Evolutionary conservation across 192 early-diverging fungal genomes (phyloP).

Genomic region (Gaertneriomyces sp.): DNA sequence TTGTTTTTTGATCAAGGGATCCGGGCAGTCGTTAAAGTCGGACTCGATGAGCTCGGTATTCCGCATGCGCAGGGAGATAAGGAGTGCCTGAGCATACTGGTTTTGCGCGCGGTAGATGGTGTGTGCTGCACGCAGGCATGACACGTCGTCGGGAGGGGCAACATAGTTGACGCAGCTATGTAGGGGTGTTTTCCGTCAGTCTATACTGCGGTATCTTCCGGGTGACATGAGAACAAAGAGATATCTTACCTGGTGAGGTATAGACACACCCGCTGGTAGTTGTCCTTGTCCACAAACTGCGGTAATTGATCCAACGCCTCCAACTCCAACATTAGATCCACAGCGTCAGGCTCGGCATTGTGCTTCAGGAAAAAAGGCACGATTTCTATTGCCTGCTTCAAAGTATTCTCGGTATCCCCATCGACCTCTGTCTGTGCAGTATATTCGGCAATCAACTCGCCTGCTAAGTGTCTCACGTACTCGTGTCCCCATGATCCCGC

Average conservation of each 20-base stretch:
- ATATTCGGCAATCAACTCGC: constrained; percentile 89
- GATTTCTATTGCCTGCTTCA: constrained; percentile 74
- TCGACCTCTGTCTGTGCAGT: constrained; percentile 61
- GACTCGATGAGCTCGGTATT: constrained; percentile 76
- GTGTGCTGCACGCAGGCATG: constrained; percentile 82
- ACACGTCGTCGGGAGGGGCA: constrained; percentile 82
- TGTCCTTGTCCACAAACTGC: constrained; percentile 86
- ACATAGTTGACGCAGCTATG: constrained; percentile 86
- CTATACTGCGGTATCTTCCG: constrained; percentile 43
- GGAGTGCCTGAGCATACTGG: constrained; percentile 78
- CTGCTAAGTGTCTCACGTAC: constrained; percentile 93
- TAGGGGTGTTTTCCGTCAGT: background rate
- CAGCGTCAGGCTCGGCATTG: constrained; percentile 97
- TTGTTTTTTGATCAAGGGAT: constrained; percentile 81
- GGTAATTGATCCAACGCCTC: constrained; percentile 77
- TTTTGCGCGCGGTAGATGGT: constrained; percentile 82
- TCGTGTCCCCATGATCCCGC: constrained; percentile 97
- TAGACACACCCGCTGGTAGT: constrained; percentile 88
- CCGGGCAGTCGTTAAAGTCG: constrained; percentile 79
- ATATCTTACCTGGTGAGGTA: constrained; percentile 81
- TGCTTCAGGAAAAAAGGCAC: constrained; percentile 95
- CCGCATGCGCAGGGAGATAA: constrained; percentile 81
- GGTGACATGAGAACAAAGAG: constrained; percentile 84
- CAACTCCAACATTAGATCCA: constrained; percentile 90
- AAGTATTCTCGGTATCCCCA: constrained; percentile 60